These are phyloP conservation scores for Epichloe gansuensis DNA, from an alignment of 2,329 filamentous ascomycete genomes.

Conservation along the genomic window DNA sequence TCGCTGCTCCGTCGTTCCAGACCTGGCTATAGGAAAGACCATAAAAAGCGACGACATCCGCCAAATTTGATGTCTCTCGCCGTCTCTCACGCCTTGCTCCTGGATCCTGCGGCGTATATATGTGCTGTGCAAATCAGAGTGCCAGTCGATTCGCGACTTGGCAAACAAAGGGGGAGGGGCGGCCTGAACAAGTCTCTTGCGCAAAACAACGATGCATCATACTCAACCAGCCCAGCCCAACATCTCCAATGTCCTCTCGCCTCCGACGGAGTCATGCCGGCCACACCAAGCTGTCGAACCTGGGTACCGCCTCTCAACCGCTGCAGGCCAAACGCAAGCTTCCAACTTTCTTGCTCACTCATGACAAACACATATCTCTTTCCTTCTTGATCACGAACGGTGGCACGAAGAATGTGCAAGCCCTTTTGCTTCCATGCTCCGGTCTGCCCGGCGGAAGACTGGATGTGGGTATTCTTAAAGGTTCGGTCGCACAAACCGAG, in stretches of 20 bases:
- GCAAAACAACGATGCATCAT: neutral
- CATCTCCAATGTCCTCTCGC: constrained; percentile 43
- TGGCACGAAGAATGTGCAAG: constrained; percentile 51
- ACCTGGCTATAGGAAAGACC: neutral
- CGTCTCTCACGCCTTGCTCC: neutral
- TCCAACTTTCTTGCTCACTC: constrained; percentile 55
- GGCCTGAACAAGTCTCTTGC: neutral
- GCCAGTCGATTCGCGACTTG: neutral
- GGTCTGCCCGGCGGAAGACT: constrained; percentile 29
- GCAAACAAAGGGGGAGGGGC: neutral
- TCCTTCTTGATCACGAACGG: constrained; percentile 52
- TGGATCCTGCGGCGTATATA: neutral
- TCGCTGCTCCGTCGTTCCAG: neutral
- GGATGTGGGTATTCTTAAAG: constrained; percentile 31
- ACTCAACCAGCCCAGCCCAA: constrained; percentile 37
- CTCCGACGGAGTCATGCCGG: constrained; percentile 42
- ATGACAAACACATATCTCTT: constrained; percentile 55
- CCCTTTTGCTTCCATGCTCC: constrained; percentile 44
- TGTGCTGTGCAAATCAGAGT: neutral
- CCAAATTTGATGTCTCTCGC: neutral
- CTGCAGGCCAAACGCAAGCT: constrained; percentile 50
- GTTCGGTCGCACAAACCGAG: constrained; percentile 36
- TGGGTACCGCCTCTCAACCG: constrained; percentile 48
- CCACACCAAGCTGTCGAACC: constrained; percentile 46
- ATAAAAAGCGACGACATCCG: neutral